Conservation (phyloP, 345 rosid genomes). For the Odontarrhena argentea region DNA sequence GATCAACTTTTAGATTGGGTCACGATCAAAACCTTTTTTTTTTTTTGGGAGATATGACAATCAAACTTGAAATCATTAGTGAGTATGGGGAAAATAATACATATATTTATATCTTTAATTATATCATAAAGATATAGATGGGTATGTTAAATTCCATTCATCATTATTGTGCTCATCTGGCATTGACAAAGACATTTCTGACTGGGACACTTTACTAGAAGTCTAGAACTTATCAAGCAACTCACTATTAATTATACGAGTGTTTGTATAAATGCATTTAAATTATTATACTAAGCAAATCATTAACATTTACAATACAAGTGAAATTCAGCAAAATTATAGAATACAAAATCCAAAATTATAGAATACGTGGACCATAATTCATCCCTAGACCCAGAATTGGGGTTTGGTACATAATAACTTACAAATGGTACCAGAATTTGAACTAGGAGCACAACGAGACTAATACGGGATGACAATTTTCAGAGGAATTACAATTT, state of each 20-base stretch:
- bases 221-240: slow-evolving; percentile 13
- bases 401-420: too few relatives aligned
- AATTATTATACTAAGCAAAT: not conserved
- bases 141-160: slow-evolving; percentile 13
- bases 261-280: slow-evolving; percentile 6
- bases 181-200: slow-evolving; percentile 27
- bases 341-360: too few relatives aligned
- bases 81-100: slow-evolving; percentile 24
- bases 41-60: slow-evolving; percentile 15
- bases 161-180: slow-evolving; percentile 29
- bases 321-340: too few relatives aligned
- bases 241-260: not conserved
- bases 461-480: too few relatives aligned
- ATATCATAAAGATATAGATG: not conserved
- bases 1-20: slow-evolving; percentile 37
- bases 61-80: slow-evolving; percentile 32
- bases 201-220: slow-evolving; percentile 30
- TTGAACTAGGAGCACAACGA: too few relatives aligned
- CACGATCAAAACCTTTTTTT: slow-evolving; percentile 28
- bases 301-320: not conserved
- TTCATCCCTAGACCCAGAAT: too few relatives aligned
- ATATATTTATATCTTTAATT: slow-evolving; percentile 1
- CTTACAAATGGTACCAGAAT: too few relatives aligned
- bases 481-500: too few relatives aligned
- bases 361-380: too few relatives aligned